Conservation (phyloP, 2,329 filamentous ascomycete species). For the Moelleriella libera region DNA sequence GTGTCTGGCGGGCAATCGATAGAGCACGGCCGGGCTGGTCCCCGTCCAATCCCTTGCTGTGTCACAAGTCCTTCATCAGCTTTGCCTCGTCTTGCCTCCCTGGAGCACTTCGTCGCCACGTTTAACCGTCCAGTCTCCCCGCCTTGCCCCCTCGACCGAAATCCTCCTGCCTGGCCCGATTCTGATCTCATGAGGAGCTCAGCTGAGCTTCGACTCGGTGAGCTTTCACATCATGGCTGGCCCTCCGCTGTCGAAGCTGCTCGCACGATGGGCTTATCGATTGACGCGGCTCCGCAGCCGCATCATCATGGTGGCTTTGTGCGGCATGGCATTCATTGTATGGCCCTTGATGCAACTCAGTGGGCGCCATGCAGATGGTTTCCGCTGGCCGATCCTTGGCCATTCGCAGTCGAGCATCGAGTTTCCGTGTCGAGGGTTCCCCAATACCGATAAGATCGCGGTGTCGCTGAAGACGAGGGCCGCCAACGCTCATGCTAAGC, state of each 20-base stretch:
- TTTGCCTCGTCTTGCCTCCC: not conserved
- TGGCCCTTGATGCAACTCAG: constrained; percentile 1
- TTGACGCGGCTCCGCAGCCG: not conserved
- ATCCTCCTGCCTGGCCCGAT: not conserved
- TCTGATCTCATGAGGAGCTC: not conserved
- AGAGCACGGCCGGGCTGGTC: not conserved
- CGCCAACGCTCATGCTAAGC: constrained; percentile 36
- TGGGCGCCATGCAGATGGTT: not conserved
- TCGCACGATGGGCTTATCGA: not conserved
- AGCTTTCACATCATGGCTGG: not conserved
- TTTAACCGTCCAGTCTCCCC: not conserved
- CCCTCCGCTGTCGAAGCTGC: not conserved
- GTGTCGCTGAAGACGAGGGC: constrained; percentile 47
- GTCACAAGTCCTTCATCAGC: not conserved
- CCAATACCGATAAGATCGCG: constrained; percentile 27
- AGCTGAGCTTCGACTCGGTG: not conserved
- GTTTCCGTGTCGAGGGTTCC: constrained; percentile 25
- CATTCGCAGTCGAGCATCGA: constrained; percentile 16
- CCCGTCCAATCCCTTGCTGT: not conserved
- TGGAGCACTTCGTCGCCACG: not conserved
- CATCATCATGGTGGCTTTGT: not conserved
- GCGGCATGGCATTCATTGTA: not conserved
- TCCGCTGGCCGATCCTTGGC: not conserved
- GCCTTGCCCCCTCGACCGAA: not conserved
- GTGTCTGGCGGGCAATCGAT: not conserved